These are phyloP conservation scores for Aristolochia contorta DNA, from an alignment of 164 flowering plant species.

Conservation along the genomic window DNA sequence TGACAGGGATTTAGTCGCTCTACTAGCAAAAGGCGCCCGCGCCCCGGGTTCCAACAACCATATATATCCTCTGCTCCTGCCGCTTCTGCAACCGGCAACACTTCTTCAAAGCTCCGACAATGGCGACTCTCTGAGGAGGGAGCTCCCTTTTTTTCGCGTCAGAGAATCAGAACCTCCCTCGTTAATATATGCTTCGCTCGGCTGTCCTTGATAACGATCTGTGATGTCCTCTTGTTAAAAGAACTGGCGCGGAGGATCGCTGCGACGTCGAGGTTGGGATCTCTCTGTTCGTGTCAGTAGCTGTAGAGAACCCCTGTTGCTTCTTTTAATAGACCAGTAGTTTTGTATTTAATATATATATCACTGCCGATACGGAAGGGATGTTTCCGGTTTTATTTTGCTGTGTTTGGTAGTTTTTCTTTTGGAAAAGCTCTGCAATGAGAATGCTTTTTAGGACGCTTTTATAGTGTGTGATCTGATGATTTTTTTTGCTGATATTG, in stretches of 20 bases:
- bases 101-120: conserved; percentile 14
- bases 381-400: no score
- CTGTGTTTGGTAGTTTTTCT: no score
- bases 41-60: conserved; percentile 3
- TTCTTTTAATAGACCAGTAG: background rate
- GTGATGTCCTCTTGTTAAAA: background rate
- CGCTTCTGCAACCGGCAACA: conserved; percentile 6
- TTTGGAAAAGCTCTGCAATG: no score
- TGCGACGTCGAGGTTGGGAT: background rate
- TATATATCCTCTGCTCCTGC: background rate
- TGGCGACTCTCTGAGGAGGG: conserved; percentile 8
- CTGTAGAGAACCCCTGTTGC: background rate
- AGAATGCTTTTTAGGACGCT: no score
- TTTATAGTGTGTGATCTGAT: no score
- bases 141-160: conserved; percentile 1
- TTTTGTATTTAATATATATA: no score
- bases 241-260: background rate
- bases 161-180: conserved; percentile 10
- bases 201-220: conserved; percentile 14
- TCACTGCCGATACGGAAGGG: no score
- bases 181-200: conserved; percentile 3
- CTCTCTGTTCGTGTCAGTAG: background rate
- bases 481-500: no score
- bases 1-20: background rate
- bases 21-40: conserved; percentile 6